Evolutionary conservation across 495 filamentous ascomycete genomes (phyloP).

Genomic region (Lepidopterella palustris): DNA sequence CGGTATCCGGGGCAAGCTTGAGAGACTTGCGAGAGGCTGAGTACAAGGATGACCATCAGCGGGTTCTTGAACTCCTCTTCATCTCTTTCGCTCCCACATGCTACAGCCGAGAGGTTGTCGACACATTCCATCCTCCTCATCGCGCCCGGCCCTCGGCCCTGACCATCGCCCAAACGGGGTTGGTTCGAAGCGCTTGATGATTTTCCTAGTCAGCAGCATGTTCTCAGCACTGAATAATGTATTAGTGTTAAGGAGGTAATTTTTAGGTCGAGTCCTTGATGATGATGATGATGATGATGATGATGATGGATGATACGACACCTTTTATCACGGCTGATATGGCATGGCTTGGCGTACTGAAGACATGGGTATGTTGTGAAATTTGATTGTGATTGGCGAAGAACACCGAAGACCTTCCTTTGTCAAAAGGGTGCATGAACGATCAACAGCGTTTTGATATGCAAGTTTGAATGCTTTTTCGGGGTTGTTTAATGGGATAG

Average conservation of each 20-base stretch:
- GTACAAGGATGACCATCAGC: not conserved
- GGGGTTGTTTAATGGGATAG: not conserved
- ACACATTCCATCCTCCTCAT: not conserved
- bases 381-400: too few relatives aligned
- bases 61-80: not conserved
- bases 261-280: not conserved
- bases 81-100: not conserved
- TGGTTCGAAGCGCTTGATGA: not conserved
- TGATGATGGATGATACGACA: not conserved
- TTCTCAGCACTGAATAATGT: not conserved
- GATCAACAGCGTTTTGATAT: not conserved
- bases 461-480: not conserved
- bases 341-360: too few relatives aligned
- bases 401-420: not conserved
- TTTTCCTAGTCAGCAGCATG: not conserved
- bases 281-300: too few relatives aligned
- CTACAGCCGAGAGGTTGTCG: not conserved
- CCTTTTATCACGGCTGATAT: too few relatives aligned
- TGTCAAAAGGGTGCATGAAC: not conserved
- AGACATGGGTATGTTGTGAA: too few relatives aligned
- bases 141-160: not conserved
- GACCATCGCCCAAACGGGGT: not conserved
- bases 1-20: constrained; percentile 37
- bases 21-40: constrained; percentile 24
- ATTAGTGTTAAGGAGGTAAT: not conserved